phyloP scores from a whole-genome alignment of 2,329 filamentous ascomycete species.

The Paracorniculantispora psalliotae region DNA sequence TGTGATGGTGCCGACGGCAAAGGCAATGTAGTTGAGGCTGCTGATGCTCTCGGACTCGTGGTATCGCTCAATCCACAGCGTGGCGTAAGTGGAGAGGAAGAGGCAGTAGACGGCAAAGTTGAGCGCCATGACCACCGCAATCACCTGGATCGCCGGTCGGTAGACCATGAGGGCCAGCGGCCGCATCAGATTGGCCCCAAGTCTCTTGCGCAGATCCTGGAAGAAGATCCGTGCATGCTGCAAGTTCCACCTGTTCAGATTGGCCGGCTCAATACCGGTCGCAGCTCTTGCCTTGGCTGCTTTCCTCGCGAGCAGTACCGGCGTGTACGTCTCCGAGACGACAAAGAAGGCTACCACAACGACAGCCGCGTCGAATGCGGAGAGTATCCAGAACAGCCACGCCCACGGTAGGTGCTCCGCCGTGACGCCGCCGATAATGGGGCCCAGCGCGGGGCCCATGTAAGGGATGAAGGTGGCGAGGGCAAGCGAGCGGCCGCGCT shows the following conservation, averaged over 20 bases:
- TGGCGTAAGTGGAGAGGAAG: conserved; percentile 47
- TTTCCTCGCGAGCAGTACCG: conserved; percentile 46
- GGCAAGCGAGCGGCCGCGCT: conserved; percentile 32
- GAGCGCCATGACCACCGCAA: conserved; percentile 40
- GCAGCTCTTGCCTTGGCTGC: not conserved
- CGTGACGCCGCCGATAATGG: conserved; percentile 62
- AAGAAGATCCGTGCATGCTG: not conserved
- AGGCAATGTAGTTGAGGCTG: conserved; percentile 47
- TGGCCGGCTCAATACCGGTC: not conserved
- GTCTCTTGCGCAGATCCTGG: not conserved
- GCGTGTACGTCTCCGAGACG: conserved; percentile 54
- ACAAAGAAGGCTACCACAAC: conserved; percentile 50
- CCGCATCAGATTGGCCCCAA: not conserved
- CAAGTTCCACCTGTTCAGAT: not conserved
- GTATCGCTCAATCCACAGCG: conserved; percentile 44
- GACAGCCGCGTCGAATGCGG: conserved; percentile 51
- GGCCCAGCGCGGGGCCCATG: conserved; percentile 62
- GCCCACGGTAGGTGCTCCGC: conserved; percentile 59
- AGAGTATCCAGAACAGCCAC: conserved; percentile 65
- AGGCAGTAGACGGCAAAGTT: conserved; percentile 48
- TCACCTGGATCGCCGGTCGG: conserved; percentile 43
- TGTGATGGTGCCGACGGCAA: conserved; percentile 38
- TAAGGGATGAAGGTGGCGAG: conserved; percentile 24
- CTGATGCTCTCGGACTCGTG: conserved; percentile 37
- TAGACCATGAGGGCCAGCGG: conserved; percentile 31